Evolutionary conservation across 2,329 filamentous ascomycete genomes (phyloP).

Genomic region (Diaporthe vaccinii): DNA sequence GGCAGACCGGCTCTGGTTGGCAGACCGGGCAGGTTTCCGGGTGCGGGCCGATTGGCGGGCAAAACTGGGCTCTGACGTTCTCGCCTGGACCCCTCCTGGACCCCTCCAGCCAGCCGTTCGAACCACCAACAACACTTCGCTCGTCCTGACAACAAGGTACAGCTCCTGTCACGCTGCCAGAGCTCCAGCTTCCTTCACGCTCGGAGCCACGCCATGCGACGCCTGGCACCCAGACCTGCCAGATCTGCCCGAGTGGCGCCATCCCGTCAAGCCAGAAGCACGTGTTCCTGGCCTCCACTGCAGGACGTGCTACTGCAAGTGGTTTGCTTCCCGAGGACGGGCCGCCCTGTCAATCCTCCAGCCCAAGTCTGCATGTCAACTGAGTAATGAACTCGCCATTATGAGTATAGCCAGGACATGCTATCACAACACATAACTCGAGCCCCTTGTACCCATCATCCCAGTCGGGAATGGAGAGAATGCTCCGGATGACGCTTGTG

Average conservation of each 20-base stretch:
- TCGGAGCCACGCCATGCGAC: neutral
- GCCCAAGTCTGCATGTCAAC: too few species aligned
- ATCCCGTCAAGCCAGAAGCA: neutral
- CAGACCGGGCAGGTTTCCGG: neutral
- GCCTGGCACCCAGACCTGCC: neutral
- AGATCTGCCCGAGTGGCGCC: neutral
- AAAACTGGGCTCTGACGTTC: neutral
- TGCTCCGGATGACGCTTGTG: neutral
- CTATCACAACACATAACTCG: too few species aligned
- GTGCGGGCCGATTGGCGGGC: conserved; percentile 15
- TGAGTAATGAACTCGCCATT: neutral
- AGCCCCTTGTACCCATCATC: neutral
- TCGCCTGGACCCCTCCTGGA: conserved; percentile 1
- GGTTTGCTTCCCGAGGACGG: neutral
- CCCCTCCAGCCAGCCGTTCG: neutral
- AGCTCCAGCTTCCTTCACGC: neutral
- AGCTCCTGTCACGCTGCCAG: neutral
- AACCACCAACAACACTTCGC: neutral
- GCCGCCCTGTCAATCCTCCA: neutral
- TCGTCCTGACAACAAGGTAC: neutral
- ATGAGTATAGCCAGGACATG: neutral
- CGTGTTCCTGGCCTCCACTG: neutral
- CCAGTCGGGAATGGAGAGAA: neutral
- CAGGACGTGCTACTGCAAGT: neutral
- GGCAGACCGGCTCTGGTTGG: neutral